Conservation (phyloP, 768 basidiomycete genomes). For the Panaeolus cyanescens region DNA sequence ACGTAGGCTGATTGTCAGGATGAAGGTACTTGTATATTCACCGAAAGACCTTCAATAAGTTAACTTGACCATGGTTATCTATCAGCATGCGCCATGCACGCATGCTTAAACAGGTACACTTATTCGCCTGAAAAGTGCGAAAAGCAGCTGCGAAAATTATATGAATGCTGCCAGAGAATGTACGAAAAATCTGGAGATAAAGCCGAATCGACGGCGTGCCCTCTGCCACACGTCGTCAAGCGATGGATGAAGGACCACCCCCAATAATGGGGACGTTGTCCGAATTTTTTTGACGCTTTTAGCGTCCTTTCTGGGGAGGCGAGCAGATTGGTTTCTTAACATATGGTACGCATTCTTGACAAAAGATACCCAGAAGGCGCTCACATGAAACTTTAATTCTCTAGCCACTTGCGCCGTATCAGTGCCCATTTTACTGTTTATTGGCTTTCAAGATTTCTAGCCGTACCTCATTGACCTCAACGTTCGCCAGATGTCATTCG, state of each 20-base stretch:
- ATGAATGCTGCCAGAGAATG: conserved; percentile 62
- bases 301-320: too few species aligned
- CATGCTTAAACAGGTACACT: conserved; percentile 64
- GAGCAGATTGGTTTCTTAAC: too few species aligned
- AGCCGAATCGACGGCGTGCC: conserved; percentile 63
- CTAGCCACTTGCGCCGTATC: too few species aligned
- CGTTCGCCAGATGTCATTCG: too few species aligned
- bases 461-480: too few species aligned
- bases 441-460: too few species aligned
- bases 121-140: conserved; percentile 68
- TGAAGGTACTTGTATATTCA: not conserved
- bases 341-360: too few species aligned
- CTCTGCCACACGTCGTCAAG: conserved; percentile 49
- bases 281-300: too few species aligned
- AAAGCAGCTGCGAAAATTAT: conserved; percentile 50
- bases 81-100: conserved; percentile 64
- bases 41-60: not conserved
- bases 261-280: too few species aligned
- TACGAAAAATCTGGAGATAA: conserved; percentile 43
- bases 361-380: too few species aligned
- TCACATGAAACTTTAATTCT: too few species aligned
- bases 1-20: not conserved
- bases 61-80: not conserved
- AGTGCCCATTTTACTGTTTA: too few species aligned
- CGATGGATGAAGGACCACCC: conserved; percentile 63